Base-by-base conservation (phyloP, 2,329 filamentous ascomycete genomes). In the Calonectria honghensis region DNA sequence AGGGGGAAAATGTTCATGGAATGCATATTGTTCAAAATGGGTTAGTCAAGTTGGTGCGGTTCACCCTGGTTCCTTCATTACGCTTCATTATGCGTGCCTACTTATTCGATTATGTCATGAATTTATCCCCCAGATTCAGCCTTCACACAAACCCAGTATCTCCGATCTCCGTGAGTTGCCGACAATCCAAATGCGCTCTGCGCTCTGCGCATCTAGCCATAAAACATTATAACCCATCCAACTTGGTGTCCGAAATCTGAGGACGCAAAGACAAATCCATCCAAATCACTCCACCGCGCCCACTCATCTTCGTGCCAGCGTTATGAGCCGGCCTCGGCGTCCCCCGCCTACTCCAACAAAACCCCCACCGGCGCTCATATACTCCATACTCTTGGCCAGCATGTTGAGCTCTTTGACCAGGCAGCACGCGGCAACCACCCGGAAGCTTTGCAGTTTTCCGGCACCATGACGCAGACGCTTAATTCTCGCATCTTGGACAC, bases 351-450 rank as follows among this genome's bases (percentile, higher is more conserved):
- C 80, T 13, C 82, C 82, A 6, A 79, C 66, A 57, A 73, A 82
- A 0, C 81, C 82, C 9, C 82, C 80, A 1, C 77, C 74, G 31
- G 75, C 69, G 35, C 52, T 57, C 13, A 69, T 6, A 13, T 48
- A 64, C 10, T 74, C 51, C 71, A 73, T 73, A 70, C 72, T 75
- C 35, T 32, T 70, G 39, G 68, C 70, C 18, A 78, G 63, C 41
- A 52, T 73, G 51, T 80, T 80, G 11, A 81, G 66, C 45, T 81
- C 79, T 50, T 79, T 80, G 41, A 81, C 11, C 35, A 87, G 77
- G 69, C 83, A 85, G 37, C 83, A 79, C 16, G 84, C 85, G 2
- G 85, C 84, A 57, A 87, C 81, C 1, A 86, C 81, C 32, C 81
- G 81, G 74, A 87, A 87, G 59, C 85, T 86, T 57, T 83, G 63